phyloP scores from a whole-genome alignment of 1,284 basidiomycete species.

The Gymnopus androsaceus region DNA sequence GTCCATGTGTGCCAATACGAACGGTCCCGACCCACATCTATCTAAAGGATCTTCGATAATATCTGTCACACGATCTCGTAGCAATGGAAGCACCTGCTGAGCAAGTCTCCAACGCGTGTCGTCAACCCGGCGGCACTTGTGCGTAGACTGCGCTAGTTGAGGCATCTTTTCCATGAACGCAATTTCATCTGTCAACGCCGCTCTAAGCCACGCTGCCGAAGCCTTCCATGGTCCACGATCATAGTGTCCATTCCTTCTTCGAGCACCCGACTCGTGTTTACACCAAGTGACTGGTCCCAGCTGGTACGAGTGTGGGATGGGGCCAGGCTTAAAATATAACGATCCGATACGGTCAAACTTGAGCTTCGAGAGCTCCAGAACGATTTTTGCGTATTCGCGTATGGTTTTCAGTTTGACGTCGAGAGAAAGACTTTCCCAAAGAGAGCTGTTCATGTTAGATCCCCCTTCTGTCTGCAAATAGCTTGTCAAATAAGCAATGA shows the following conservation, averaged over 20 bases:
- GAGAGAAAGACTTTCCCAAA: slow-evolving; percentile 25
- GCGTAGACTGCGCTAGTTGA: slow-evolving; percentile 19
- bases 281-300: slow-evolving; percentile 25
- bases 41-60: slow-evolving; percentile 24
- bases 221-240: slow-evolving; percentile 27
- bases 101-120: slow-evolving; percentile 19
- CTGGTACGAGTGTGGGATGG: slow-evolving; percentile 18
- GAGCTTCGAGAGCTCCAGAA: slow-evolving; percentile 23
- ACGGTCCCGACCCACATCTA: slow-evolving; percentile 23
- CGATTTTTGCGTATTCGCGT: slow-evolving; percentile 24
- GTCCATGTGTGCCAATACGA: slow-evolving; percentile 26
- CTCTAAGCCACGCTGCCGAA: slow-evolving; percentile 22
- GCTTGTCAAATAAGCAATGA: not conserved
- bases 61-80: slow-evolving; percentile 22
- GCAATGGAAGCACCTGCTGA: slow-evolving; percentile 17
- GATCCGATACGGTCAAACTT: slow-evolving; percentile 26
- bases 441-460: slow-evolving; percentile 22
- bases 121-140: slow-evolving; percentile 3
- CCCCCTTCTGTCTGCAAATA: slow-evolving; percentile 21
- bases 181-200: slow-evolving; percentile 23
- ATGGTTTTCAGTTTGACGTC: slow-evolving; percentile 23
- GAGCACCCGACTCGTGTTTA: slow-evolving; percentile 23
- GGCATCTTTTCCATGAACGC: slow-evolving; percentile 23
- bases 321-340: slow-evolving; percentile 24
- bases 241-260: slow-evolving; percentile 13